Conservation (phyloP, 129 eudicot species). For the Helianthus tuberosus region DNA sequence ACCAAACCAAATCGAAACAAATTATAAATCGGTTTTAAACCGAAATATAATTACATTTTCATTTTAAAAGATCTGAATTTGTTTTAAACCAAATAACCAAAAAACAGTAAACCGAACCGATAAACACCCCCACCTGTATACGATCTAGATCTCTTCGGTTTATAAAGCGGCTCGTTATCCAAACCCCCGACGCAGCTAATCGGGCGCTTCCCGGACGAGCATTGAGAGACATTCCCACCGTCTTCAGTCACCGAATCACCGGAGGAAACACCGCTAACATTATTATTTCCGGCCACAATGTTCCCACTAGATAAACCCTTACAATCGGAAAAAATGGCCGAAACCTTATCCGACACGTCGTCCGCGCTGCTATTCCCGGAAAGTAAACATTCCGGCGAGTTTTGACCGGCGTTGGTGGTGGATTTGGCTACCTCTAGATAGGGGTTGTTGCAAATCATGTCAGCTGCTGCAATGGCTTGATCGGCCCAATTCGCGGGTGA, state of each 20-base stretch:
- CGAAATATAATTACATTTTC: too few species aligned
- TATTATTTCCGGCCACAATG: conserved; percentile 19
- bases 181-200: conserved; percentile 3
- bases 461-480: conserved; percentile 27
- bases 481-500: conserved; percentile 29
- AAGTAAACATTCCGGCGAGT: conserved; percentile 49
- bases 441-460: conserved; percentile 19
- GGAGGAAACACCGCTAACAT: conserved; percentile 32
- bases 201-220: conserved; percentile 32
- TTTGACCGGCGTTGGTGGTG: background rate
- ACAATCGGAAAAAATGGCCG: conserved; percentile 22
- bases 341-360: conserved; percentile 51
- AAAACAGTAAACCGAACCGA: too few species aligned
- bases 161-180: conserved; percentile 22
- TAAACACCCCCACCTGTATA: background rate
- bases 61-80: too few species aligned
- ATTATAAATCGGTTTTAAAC: too few species aligned
- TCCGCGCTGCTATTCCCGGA: conserved; percentile 53
- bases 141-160: conserved; percentile 48
- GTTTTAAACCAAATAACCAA: too few species aligned
- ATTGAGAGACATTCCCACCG: conserved; percentile 34
- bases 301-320: conserved; percentile 12
- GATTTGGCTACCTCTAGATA: conserved; percentile 15
- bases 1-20: too few species aligned
- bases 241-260: conserved; percentile 42